Base-by-base conservation (phyloP, 305 asterid species). In the Fraxinus nigra region DNA sequence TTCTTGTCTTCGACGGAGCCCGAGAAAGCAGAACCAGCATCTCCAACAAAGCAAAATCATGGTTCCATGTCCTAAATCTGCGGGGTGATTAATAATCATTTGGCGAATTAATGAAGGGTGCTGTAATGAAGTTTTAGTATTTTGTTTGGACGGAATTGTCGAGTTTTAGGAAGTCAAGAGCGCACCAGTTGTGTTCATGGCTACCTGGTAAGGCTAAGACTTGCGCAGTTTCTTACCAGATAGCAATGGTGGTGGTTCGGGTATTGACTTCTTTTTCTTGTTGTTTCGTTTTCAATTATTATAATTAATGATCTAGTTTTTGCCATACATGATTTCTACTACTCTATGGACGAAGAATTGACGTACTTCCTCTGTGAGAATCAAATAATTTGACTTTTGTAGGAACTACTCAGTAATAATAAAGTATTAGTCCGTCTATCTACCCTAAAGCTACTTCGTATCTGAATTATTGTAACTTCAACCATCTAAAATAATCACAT, bases 171-270 rank as follows among this genome's bases (percentile, higher is more conserved):
- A 86, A 93, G 98, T 95, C 98, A 95, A 95, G 98, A 95, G 91
- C 98, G 98, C 93, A 95, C 98, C 98, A 90, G 84, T 81, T 76
- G 77, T 81, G 84, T 87, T 88, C 93, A 93, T 92, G 89, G 90
- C 87, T 85, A 77, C 22, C 73, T 85, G 90, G 79, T 86, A 76
- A 85, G 88, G 87, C 80, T 35, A 22, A 22, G 46, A 56, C 46
- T 32, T 3, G 4, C 7, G 38, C 3, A 33, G 32, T 85, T 77
- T 81, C 87, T 86, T 78, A 87, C 69, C 86, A 76, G 40, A 76
- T 81, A 77, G 89, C 87, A 89, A 85, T 91, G 94, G 88, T 89
- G 90, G 86, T 93, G 95, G 98, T 95, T 93, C 98, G 98, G 98
- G 98, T 83, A 92, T 93, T 95, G 98, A 94, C 98, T 94, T 94